Evolutionary conservation across 139 green algal species (phyloP), one percentile per base, ranked within the genome.

Genomic region (Chlorella sp.): DNA sequence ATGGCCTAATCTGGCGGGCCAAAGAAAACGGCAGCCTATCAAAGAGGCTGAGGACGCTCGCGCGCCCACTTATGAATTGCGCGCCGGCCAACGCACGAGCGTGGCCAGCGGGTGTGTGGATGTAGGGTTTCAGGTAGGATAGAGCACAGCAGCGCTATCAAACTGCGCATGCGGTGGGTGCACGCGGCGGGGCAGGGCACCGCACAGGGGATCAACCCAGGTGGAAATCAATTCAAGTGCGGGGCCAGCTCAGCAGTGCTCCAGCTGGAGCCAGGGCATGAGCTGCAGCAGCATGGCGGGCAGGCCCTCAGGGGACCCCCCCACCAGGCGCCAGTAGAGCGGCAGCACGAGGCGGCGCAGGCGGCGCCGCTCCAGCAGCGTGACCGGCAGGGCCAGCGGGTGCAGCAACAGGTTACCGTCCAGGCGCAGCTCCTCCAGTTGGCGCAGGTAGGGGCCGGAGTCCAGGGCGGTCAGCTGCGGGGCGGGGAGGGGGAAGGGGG

Each of bases 231-330:
- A n/a, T n/a, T n/a, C n/a, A n/a, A n/a, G n/a, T 30, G 32, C 34
- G 14, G 13, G 8, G 22, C 16, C 36, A 0, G 54, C 73, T 73
- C 76, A 83, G 56, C 60, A 26, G 32, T 67, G 54, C 60, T 74
- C 38, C 58, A 83, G 40, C 60, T 40, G 28, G 34, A 83, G 58
- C 77, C 77, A 83, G 28, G 77, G 77, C 60, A 83, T 69, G 77
- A 30, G 28, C 2, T 30, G 19, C 60, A 74, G 77, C 77, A 83
- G 77, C 20, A 43, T 26, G 20, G 40, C 58, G 17, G n/a, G 34
- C 38, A 46, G 28, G 41, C 40, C 26, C 7, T n/a, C 60, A 1
- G n/a, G 14, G 30, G 43, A 26, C 7, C 72, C 60, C 8, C 77
- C 77, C 56, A 43, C 58, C 77, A 60, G 77, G 40, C 30, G 77